These are phyloP conservation scores for Stemphylium beticola DNA, from an alignment of 2,329 filamentous ascomycete genomes.

Conservation along the genomic window DNA sequence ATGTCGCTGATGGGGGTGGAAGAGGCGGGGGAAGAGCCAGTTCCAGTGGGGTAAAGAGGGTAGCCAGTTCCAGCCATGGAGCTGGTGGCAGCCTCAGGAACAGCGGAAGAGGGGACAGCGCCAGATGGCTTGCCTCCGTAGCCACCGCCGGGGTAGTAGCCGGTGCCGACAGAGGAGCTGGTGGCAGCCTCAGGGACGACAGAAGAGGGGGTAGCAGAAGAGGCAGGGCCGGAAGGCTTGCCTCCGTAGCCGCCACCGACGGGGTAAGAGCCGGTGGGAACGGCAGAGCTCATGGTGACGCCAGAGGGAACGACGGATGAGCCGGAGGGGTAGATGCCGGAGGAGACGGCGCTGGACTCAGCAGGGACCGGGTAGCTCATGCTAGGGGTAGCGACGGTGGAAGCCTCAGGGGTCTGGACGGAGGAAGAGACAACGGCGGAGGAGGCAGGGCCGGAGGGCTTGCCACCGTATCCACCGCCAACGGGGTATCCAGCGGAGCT, in stretches of 20 bases:
- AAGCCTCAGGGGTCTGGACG: background rate
- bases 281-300: constrained; percentile 30
- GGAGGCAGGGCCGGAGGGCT: background rate
- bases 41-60: constrained; percentile 32
- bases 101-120: background rate
- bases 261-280: constrained; percentile 21
- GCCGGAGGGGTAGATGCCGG: background rate
- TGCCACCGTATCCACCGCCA: constrained; percentile 11
- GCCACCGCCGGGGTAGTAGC: constrained; percentile 4
- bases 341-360: background rate
- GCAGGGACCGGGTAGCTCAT: too few relatives aligned
- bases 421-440: constrained; percentile 1
- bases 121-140: constrained; percentile 4
- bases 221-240: background rate
- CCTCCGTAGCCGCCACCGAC: constrained; percentile 1
- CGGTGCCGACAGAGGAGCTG: constrained; percentile 1
- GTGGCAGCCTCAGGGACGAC: constrained; percentile 5
- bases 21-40: constrained; percentile 40
- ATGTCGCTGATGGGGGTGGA: constrained; percentile 47
- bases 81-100: constrained; percentile 9
- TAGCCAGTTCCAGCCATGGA: constrained; percentile 12
- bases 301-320: constrained; percentile 14
- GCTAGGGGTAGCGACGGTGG: constrained; percentile 4
- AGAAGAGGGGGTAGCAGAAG: background rate
- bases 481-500: constrained; percentile 6